Percentiles rank a stretch among this genome's conserved stretches.
phyloP scores from a whole-genome alignment of 768 basidiomycete genomes.

The Boletellus ananas region DNA sequence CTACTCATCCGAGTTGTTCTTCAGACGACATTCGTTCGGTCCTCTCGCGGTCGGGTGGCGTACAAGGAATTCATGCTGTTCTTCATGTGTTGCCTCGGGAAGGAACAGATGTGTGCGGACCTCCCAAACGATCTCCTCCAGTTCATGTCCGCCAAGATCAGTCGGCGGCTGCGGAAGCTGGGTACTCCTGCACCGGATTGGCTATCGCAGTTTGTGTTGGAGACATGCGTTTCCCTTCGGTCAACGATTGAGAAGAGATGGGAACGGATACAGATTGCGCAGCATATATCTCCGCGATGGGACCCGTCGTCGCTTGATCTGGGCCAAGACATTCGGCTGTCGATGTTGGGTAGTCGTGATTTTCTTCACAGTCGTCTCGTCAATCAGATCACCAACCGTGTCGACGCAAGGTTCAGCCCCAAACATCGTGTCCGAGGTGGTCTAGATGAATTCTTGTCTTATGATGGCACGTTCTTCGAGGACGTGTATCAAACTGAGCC shows the following conservation, averaged over 20 bases:
- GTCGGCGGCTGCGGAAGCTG: conserved; percentile 37
- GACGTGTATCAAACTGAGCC: conserved; percentile 12
- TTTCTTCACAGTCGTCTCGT: conserved; percentile 27
- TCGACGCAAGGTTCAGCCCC: neutral
- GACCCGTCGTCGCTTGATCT: conserved; percentile 26
- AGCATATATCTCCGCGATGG: conserved; percentile 30
- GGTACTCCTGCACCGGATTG: conserved; percentile 11
- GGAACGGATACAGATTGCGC: conserved; percentile 27
- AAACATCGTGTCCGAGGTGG: conserved; percentile 4
- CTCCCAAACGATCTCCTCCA: conserved; percentile 35
- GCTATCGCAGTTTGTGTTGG: conserved; percentile 9
- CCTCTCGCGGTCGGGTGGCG: conserved; percentile 3
- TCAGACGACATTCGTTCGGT: conserved; percentile 34
- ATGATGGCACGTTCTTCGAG: conserved; percentile 8
- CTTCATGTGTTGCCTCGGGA: conserved; percentile 21
- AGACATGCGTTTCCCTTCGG: conserved; percentile 16
- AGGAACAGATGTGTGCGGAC: neutral
- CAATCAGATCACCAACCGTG: neutral
- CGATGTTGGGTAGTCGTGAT: conserved; percentile 27
- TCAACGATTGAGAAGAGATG: conserved; percentile 33
- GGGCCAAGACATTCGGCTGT: conserved; percentile 30
- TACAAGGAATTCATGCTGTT: conserved; percentile 37
- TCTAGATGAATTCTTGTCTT: conserved; percentile 18
- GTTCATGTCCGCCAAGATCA: conserved; percentile 36
- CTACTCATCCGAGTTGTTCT: conserved; percentile 44